Conservation (phyloP, 306 rosid genomes). For the Castanopsis chinensis region DNA sequence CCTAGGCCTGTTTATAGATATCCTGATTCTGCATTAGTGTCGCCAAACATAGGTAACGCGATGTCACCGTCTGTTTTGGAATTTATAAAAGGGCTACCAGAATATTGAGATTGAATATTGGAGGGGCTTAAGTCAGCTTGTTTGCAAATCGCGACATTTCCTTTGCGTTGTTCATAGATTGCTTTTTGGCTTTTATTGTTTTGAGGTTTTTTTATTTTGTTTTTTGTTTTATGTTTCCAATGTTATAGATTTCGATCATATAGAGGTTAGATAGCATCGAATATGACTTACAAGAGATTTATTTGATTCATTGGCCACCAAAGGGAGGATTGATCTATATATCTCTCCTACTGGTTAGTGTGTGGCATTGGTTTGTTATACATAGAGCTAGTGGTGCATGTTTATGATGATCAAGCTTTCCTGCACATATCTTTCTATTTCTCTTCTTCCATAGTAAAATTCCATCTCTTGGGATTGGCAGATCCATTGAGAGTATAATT, state of each 20-base stretch:
- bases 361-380: too few species aligned
- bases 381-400: too few species aligned
- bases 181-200: neutral
- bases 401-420: too few species aligned
- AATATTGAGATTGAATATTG: conserved; percentile 36
- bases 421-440: too few species aligned
- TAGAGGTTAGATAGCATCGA: neutral
- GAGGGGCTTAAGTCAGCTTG: neutral
- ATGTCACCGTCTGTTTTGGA: conserved; percentile 68
- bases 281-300: conserved; percentile 24
- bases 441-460: too few species aligned
- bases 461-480: too few species aligned
- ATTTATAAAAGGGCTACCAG: conserved; percentile 62
- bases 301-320: conserved; percentile 36
- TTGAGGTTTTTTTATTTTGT: neutral
- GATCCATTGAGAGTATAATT: too few species aligned
- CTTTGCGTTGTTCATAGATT: neutral
- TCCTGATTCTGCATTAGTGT: conserved; percentile 39
- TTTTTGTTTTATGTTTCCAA: conserved; percentile 19
- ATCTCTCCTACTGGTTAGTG: neutral
- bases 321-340: neutral
- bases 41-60: conserved; percentile 40
- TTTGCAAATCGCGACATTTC: neutral
- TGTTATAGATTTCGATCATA: neutral
- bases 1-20: conserved; percentile 34